Evolutionary conservation across 768 basidiomycete species (phyloP), one percentile per base, ranked within the genome.

Genomic region (Mycena albidolilacea): DNA sequence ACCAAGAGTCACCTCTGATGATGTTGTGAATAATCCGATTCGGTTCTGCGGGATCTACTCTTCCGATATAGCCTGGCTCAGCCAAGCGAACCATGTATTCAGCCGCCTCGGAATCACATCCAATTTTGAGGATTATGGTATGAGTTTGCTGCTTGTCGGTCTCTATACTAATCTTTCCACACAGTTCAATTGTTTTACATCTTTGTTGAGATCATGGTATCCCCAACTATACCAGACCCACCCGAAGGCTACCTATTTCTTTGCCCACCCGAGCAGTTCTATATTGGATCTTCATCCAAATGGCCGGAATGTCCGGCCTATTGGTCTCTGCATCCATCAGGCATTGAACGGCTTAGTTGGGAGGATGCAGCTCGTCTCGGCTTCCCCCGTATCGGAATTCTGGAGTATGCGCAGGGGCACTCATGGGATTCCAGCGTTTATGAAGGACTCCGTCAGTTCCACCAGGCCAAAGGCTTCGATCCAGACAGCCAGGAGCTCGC

Each of bases 401-500:
- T 39, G 2, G 46, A 19, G 15, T 52, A 2, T 3, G 8, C 0
- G 9, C 5, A 7, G 0, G 23, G 57, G 23, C 6, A 1, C 1
- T 21, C 0, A 8, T 71, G 64, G 64, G 58, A 59, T 44, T 37
- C 23, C 14, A 39, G 39, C 21, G 38, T 65, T 5, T 64, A 48
- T 39, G 54, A n/a, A 3, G 62, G 57, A 14, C 35, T 71, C 15
- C 63, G 46, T 30, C 43, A 30, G 23, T 65, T 71, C 35, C 63
- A 71, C 39, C 11, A 59, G 37, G 64, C n/a, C 44, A 71, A 71
- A 35, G 70, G 70, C 1, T 71, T 58, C 21, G 63, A 71, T 43
- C 70, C 70, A 11, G 43, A 65, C 3, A 71, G 63, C 57, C 70
- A 39, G n/a, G 70, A 65, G 7, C n/a, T 71, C n/a, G 54, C 70